A percentile compares a stretch with the other conserved stretches of the same genome.
Conservation (phyloP, 2,329 filamentous ascomycete genomes). For the Beauveria pseudobassiana region DNA sequence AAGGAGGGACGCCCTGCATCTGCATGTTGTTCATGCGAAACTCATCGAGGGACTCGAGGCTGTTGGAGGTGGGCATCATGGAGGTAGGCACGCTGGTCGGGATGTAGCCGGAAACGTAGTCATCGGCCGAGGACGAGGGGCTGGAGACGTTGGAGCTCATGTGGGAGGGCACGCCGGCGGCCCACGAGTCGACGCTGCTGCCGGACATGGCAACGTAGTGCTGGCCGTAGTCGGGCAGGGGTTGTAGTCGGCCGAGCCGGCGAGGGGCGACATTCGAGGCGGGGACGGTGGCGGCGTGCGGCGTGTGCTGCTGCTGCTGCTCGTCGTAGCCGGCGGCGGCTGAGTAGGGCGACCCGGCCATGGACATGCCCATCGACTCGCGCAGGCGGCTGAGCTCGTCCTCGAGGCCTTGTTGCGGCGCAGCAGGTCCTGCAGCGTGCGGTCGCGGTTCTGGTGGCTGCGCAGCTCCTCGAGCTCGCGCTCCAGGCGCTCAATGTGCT, state of each 20-base stretch:
- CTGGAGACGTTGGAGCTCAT: conserved; percentile 44
- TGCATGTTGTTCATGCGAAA: conserved; percentile 22
- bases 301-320: conserved; percentile 25
- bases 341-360: conserved; percentile 31
- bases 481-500: conserved; percentile 75
- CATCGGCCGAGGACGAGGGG: conserved; percentile 43
- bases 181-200: conserved; percentile 37
- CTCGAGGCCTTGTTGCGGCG: conserved; percentile 47
- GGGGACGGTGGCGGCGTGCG: conserved; percentile 28
- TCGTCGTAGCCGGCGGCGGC: conserved; percentile 33
- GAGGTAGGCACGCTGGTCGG: conserved; percentile 40
- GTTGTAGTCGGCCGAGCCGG: conserved; percentile 34
- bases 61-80: conserved; percentile 30
- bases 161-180: conserved; percentile 34
- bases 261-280: conserved; percentile 38
- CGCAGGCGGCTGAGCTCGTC: conserved; percentile 41
- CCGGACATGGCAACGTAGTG: conserved; percentile 32
- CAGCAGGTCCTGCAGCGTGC: conserved; percentile 44
- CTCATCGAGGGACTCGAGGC: conserved; percentile 22
- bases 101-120: conserved; percentile 39
- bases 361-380: conserved; percentile 37
- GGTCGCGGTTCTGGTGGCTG: conserved; percentile 39
- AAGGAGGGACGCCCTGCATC: background rate
- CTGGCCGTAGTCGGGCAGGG: conserved; percentile 33
- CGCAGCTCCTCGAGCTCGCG: conserved; percentile 65